Conservation (phyloP, 2,329 filamentous ascomycete species). For the Aureobasidium melanogenum region DNA sequence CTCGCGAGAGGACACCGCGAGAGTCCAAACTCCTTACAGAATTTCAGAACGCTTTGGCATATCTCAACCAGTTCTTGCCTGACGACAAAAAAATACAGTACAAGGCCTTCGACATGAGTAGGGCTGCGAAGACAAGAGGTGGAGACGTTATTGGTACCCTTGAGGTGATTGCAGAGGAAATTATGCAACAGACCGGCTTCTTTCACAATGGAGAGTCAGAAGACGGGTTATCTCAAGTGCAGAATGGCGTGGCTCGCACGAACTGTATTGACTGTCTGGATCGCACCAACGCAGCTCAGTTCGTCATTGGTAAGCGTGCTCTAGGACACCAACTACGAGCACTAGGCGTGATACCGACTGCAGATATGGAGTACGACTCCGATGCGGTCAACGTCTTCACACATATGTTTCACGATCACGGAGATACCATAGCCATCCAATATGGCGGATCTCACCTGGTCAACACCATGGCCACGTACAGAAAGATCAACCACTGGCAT, state of each 20-base stretch:
- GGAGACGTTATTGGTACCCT: slow-evolving; percentile 91
- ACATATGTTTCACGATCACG: slow-evolving; percentile 93
- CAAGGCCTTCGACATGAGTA: slow-evolving; percentile 96
- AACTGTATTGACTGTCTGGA: slow-evolving; percentile 98
- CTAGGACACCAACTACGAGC: slow-evolving; percentile 88
- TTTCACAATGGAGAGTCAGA: slow-evolving; percentile 82
- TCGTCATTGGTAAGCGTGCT: slow-evolving; percentile 91
- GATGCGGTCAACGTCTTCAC: slow-evolving; percentile 95
- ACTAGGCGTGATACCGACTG: slow-evolving; percentile 73
- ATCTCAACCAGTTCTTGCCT: slow-evolving; percentile 90
- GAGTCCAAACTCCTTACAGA: slow-evolving; percentile 86
- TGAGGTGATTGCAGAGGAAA: slow-evolving; percentile 80
- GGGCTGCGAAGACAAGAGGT: slow-evolving; percentile 80
- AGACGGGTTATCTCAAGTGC: slow-evolving; percentile 57
- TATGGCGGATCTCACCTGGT: slow-evolving; percentile 96
- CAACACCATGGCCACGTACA: slow-evolving; percentile 98
- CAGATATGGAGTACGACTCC: slow-evolving; percentile 81
- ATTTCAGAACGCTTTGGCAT: slow-evolving; percentile 78
- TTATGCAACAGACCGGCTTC: slow-evolving; percentile 78
- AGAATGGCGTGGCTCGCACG: slow-evolving; percentile 87
- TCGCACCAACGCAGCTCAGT: slow-evolving; percentile 93
- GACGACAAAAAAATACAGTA: slow-evolving; percentile 78
- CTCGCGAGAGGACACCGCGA: slow-evolving; percentile 76
- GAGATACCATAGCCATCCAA: slow-evolving; percentile 94
- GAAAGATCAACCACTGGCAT: slow-evolving; percentile 98